Evolutionary conservation across 179 eudicot genomes (phyloP).

Genomic region (Beta lomatogona): DNA sequence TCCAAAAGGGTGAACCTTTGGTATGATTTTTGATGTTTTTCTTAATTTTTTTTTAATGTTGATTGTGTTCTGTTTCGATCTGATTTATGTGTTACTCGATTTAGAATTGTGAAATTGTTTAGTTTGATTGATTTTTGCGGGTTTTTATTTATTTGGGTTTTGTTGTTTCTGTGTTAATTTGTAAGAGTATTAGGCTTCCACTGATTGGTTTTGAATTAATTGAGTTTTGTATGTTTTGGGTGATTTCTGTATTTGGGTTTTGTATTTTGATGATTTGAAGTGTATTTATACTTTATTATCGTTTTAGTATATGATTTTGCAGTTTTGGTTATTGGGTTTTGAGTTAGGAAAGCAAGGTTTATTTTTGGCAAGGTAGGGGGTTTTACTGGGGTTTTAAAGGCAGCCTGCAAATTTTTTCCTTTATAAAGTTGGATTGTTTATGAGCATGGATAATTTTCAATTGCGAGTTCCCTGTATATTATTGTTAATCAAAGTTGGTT

Average conservation of each 20-base stretch:
- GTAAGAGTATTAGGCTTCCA: background rate
- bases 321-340: background rate
- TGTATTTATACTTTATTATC: background rate
- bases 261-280: background rate
- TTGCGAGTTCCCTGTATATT: background rate
- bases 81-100: background rate
- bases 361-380: background rate
- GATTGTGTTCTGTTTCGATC: background rate
- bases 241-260: slow-evolving; percentile 5
- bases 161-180: background rate
- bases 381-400: slow-evolving; percentile 3
- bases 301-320: background rate
- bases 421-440: background rate
- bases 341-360: background rate
- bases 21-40: slow-evolving; percentile 35
- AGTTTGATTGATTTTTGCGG: background rate
- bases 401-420: background rate
- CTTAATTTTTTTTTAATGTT: background rate
- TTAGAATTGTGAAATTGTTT: background rate
- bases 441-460: background rate
- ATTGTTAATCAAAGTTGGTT: background rate
- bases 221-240: background rate
- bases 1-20: slow-evolving; percentile 75
- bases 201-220: background rate
- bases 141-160: slow-evolving; percentile 8